Evolutionary conservation across 306 rosid genomes (phyloP), one percentile per base, ranked within the genome.

Genomic region (Sechiopsis laciniata): DNA sequence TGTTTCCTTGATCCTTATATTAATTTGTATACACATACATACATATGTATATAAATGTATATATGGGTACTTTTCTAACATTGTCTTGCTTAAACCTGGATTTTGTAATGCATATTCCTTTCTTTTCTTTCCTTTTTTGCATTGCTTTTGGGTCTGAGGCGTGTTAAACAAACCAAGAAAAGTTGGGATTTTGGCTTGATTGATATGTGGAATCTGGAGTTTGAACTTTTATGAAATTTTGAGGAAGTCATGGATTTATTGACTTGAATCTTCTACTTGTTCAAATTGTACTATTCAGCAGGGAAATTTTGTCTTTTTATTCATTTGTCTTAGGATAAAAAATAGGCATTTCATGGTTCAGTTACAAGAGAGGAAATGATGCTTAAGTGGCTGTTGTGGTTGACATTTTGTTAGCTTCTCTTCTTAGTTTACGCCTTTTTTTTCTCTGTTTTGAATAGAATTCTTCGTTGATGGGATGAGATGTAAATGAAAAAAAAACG

Each of bases 161-260:
- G 3, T 64, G 19, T 63, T 37, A 37, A 37, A 64, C 71, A n/a
- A n/a, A 24, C 52, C 52, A 64, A 64, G 51, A 20, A 32, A 32
- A 63, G 51, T 63, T 63, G 51, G 10, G 70, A 63, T 37, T 55
- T 63, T 16, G 15, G n/a, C 24, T 32, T 35, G 70, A n/a, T 63
- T 63, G 51, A 63, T 37, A 0, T n/a, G 1, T 63, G 15, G 24
- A 63, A 7, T 63, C 24, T 8, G 46, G 68, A 22, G 66, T 13
- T 60, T 26, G 42, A 60, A 24, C 17, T 60, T 14, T 8, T 61
- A 1, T 24, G 40, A 35, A 16, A 15, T 16, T 63, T 8, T n/a
- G 10, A 16, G 69, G 69, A 63, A 63, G 35, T 35, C 60, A 65
- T 11, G 53, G 55, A 66, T 50, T 22, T 50, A 71, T n/a, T 71